Percentiles rank a stretch among this genome's conserved stretches.
These are phyloP conservation scores for Circinella minor DNA, from an alignment of 371 early-diverging fungal species.

Conservation along the genomic window DNA sequence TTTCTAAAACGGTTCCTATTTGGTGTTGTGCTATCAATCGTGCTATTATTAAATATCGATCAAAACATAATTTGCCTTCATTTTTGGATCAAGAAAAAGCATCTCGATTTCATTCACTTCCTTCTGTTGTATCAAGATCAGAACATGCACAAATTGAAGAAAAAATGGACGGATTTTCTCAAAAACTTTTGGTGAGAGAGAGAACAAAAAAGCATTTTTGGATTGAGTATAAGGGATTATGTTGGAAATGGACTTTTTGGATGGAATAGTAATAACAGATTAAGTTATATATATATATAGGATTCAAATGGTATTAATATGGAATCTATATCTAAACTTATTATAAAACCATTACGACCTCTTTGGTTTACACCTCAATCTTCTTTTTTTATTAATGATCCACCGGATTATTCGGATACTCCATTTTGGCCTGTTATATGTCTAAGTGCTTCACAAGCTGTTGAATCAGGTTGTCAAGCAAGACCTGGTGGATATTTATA, in stretches of 20 bases:
- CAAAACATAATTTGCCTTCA: not conserved
- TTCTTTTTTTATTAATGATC: slow-evolving; percentile 39
- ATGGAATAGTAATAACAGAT: too few relatives aligned
- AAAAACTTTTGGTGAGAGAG: slow-evolving; percentile 52
- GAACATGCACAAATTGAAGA: slow-evolving; percentile 75
- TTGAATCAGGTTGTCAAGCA: slow-evolving; percentile 56
- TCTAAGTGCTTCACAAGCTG: slow-evolving; percentile 72
- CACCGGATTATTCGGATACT: slow-evolving; percentile 54
- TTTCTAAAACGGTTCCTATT: slow-evolving; percentile 87
- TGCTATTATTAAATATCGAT: slow-evolving; percentile 37
- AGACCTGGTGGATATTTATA: slow-evolving; percentile 63
- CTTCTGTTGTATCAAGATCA: slow-evolving; percentile 67
- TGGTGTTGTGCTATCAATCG: slow-evolving; percentile 84
- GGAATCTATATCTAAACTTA: slow-evolving; percentile 28
- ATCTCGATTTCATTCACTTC: slow-evolving; percentile 62
- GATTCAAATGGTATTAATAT: slow-evolving; percentile 51
- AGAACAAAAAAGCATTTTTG: not conserved
- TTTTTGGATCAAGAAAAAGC: too few relatives aligned
- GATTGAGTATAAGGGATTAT: too few relatives aligned
- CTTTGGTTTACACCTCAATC: slow-evolving; percentile 81
- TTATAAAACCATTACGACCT: slow-evolving; percentile 78
- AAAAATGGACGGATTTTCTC: slow-evolving; percentile 63
- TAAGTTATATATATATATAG: not conserved
- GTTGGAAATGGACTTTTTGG: too few relatives aligned
- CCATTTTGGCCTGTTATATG: slow-evolving; percentile 73